phyloP scores from a whole-genome alignment of 345 rosid species.

The Eucalyptus curtisii region DNA sequence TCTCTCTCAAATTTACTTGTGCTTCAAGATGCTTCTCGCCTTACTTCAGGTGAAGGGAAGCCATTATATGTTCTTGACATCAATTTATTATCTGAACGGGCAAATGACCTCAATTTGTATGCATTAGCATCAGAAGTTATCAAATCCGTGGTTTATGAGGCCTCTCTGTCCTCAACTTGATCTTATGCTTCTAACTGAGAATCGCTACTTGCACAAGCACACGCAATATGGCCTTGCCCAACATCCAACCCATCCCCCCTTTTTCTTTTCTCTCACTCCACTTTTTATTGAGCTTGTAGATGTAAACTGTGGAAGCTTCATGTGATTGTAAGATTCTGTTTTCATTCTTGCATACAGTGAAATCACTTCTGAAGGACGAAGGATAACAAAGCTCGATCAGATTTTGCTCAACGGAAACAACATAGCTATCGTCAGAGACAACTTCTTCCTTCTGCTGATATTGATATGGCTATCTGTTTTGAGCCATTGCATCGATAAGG shows the following conservation, averaged over 20 bases:
- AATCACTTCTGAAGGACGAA: conserved; percentile 81
- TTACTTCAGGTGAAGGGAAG: not conserved
- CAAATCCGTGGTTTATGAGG: not conserved
- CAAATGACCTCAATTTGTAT: not conserved
- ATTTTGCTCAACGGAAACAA: conserved; percentile 92
- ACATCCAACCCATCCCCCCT: not conserved
- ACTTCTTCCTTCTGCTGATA: not conserved
- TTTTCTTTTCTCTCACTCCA: not conserved
- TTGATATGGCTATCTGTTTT: too few species aligned
- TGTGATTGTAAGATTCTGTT: not conserved
- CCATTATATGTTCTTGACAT: not conserved
- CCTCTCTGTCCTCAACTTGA: not conserved
- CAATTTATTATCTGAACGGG: not conserved
- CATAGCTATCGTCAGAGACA: conserved; percentile 74
- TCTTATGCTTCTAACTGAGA: not conserved
- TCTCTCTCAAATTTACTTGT: not conserved
- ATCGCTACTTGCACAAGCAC: not conserved
- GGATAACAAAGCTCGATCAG: conserved; percentile 94
- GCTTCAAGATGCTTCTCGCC: not conserved
- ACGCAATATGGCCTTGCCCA: not conserved
- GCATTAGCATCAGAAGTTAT: not conserved
- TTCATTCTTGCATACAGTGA: conserved; percentile 34
- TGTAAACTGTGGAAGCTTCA: not conserved
- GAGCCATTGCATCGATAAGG: not conserved
- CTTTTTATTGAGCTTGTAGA: not conserved